Conservation (phyloP, 176 grass and related monocot species). For the Microstegium vimineum region DNA sequence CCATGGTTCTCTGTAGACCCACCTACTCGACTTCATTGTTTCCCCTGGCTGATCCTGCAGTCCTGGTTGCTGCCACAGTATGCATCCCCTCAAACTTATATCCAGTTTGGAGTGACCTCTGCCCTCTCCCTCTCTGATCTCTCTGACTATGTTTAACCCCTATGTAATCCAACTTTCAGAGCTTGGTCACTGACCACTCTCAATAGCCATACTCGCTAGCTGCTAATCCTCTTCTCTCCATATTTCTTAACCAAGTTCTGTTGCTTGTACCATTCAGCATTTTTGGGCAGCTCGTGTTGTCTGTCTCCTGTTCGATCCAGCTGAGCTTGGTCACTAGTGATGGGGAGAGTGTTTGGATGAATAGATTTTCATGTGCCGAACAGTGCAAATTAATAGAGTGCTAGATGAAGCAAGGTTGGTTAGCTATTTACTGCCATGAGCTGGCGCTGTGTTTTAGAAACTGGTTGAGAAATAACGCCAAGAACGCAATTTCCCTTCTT, state of each 20-base stretch:
- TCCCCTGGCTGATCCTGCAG: neutral
- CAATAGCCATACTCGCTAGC: neutral
- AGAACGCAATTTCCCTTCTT: no score
- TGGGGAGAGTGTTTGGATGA: neutral
- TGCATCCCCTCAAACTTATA: neutral
- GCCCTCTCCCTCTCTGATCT: neutral
- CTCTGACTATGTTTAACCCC: neutral
- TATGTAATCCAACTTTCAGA: neutral
- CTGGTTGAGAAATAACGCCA: no score
- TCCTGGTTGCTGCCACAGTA: neutral
- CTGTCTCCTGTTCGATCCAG: neutral
- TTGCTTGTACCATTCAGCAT: neutral
- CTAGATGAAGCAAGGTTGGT: neutral
- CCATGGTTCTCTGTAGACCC: neutral
- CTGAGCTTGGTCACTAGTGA: neutral
- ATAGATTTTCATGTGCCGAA: neutral
- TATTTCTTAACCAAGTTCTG: neutral
- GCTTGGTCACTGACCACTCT: neutral
- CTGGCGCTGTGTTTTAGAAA: no score
- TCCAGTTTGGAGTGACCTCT: neutral
- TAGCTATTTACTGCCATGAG: neutral
- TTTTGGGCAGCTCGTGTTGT: neutral
- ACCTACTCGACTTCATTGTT: neutral
- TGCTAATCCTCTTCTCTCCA: neutral
- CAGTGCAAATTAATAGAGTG: neutral